phyloP scores from a whole-genome alignment of 805 yeast genomes.

The Nakazawaea molendinolei region DNA sequence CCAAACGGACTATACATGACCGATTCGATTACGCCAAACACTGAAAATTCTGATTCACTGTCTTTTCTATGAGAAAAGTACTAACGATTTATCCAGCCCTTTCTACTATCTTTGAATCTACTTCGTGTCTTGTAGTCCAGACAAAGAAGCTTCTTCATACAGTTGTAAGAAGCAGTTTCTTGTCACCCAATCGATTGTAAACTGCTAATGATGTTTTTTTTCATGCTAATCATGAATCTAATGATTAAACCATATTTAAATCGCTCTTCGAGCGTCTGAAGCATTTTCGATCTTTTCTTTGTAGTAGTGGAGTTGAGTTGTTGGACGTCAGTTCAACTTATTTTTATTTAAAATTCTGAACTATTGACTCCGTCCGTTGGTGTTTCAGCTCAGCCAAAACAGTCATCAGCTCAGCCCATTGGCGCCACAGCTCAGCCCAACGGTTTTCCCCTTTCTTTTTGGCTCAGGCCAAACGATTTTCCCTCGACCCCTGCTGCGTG shows the following conservation, averaged over 20 bases:
- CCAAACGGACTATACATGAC: conserved; percentile 63
- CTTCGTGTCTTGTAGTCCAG: background rate
- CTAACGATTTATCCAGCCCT: background rate
- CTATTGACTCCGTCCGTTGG: too few species aligned
- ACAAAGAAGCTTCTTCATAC: background rate
- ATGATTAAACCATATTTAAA: conserved; percentile 33
- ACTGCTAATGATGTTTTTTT: conserved; percentile 41
- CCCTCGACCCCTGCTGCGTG: background rate
- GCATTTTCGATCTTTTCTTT: conserved; percentile 16
- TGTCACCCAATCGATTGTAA: background rate
- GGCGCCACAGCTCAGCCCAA: too few species aligned
- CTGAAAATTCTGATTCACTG: conserved; percentile 57
- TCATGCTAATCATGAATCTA: conserved; percentile 57
- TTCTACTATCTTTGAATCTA: background rate
- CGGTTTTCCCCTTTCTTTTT: background rate
- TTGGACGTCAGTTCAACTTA: too few species aligned
- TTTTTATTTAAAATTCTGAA: too few species aligned
- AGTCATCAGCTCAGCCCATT: too few species aligned
- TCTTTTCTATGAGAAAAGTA: too few species aligned
- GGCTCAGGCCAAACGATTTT: background rate
- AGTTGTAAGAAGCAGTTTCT: background rate
- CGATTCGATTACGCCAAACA: conserved; percentile 67
- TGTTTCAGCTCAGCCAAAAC: too few species aligned
- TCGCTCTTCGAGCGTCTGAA: conserved; percentile 32
- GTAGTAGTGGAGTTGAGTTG: too few species aligned